Evolutionary conservation across 2,329 filamentous ascomycete genomes (phyloP).

Genomic region (Aspergillus versicolor): DNA sequence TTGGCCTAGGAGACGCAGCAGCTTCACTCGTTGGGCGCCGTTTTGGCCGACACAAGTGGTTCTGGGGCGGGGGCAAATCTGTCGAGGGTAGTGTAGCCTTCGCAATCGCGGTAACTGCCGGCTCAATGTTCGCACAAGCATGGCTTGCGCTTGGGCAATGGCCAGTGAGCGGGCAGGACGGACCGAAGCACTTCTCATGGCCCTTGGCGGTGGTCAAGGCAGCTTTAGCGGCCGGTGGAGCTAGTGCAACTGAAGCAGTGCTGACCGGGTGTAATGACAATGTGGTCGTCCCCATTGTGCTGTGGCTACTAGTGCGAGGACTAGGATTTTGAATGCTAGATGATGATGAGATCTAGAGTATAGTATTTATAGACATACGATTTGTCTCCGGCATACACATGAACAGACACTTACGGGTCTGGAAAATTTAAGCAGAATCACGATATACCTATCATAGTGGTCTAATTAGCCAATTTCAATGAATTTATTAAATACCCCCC

Average conservation of each 20-base stretch:
- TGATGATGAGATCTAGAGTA: neutral
- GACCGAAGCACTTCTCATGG: constrained; percentile 26
- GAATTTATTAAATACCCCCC: too few species aligned
- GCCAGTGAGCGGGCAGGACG: constrained; percentile 33
- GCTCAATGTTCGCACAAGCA: constrained; percentile 65
- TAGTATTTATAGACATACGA: too few species aligned
- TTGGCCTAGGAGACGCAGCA: constrained; percentile 91
- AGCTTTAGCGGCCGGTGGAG: constrained; percentile 69
- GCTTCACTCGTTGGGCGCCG: constrained; percentile 86
- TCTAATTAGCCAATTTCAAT: too few species aligned
- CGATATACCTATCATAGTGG: too few species aligned
- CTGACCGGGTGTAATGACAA: constrained; percentile 98
- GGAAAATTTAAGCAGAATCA: too few species aligned
- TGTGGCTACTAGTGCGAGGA: constrained; percentile 90
- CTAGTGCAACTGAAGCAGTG: constrained; percentile 91
- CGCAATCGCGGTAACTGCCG: constrained; percentile 71
- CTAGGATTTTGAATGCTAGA: constrained; percentile 43
- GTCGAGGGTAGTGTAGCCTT: constrained; percentile 85
- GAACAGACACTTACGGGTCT: too few species aligned
- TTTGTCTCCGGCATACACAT: too few species aligned
- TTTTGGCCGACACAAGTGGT: constrained; percentile 85
- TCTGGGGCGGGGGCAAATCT: constrained; percentile 95
- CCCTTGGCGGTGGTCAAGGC: constrained; percentile 55
- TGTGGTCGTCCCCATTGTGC: constrained; percentile 87
- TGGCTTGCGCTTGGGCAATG: constrained; percentile 81